Base-by-base conservation (phyloP, 768 basidiomycete genomes). In the Panaeolus papilionaceus region DNA sequence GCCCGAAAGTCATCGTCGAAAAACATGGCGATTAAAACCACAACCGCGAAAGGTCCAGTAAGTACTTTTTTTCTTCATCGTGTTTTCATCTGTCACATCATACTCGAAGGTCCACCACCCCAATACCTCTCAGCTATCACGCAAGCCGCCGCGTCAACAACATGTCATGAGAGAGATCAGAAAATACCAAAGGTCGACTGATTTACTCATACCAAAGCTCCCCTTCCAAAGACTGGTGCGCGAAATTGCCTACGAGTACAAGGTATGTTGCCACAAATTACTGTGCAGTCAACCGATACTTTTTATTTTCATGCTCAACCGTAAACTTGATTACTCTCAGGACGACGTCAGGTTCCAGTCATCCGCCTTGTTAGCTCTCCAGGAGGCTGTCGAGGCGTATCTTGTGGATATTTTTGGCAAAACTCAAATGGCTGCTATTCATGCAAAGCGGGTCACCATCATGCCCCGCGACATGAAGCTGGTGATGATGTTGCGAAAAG, bases 371-470 rank as follows among this genome's bases (percentile, higher is more conserved):
- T 73, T 91, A 69, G 94, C 94, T 0, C 79, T 96, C 62, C 94
- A 96, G 71, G 94, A 95, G 76, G 93, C 93, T 4, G 88, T 91
- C 2, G 92, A 93, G 75, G 89, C 91, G 23, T 94, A 85, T 71
- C 83, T 95, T 11, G 89, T 95, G 7, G 88, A 91, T 74, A 78
- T 95, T 37, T 94, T 95, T 70, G 92, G 93, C 64, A 75, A 75
- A 71, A 90, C 89, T 47, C 92, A 93, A 71, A 79, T 93, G n/a
- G 94, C 92, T 68, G 92, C 94, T 2, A 88, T 95, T 66, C 94
- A 95, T 71, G 93, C 92, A 6, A 94, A 93, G 77, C 88, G 94
- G 61, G 93, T 95, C 11, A 95, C 94, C 11, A 90, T 95, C 72
- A 92, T 93, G 90, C 89, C 90, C 65, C 85, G 87, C 38, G 94